These are phyloP conservation scores for Candida maesae DNA, from an alignment of 805 yeast species.

Conservation along the genomic window DNA sequence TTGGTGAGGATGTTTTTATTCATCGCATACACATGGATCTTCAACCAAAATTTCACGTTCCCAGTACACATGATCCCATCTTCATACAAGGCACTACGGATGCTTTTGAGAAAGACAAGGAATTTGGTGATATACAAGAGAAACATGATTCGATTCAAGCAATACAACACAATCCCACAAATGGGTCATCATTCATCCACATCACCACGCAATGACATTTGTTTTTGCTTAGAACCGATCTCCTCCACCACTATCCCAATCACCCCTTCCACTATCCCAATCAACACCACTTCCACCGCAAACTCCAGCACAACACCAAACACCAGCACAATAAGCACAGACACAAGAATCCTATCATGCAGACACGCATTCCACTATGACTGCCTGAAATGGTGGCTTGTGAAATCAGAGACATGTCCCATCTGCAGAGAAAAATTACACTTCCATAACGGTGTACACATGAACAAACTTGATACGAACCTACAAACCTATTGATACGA, in stretches of 20 bases:
- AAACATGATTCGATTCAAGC: constrained; percentile 9
- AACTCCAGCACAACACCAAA: too few species aligned
- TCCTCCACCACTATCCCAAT: too few species aligned
- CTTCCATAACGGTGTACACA: too few species aligned
- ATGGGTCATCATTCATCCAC: too few species aligned
- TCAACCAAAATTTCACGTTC: constrained; percentile 12
- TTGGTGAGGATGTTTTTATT: constrained; percentile 13
- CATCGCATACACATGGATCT: constrained; percentile 16
- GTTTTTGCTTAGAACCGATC: constrained; percentile 26
- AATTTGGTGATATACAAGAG: constrained; percentile 13
- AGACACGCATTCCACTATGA: constrained; percentile 22
- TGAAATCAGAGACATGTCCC: constrained; percentile 22
- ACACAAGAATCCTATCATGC: too few species aligned
- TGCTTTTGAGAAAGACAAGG: constrained; percentile 18
- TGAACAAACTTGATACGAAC: too few species aligned
- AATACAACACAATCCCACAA: constrained; percentile 3
- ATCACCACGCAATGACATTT: constrained; percentile 11
- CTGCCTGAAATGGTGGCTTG: constrained; percentile 25
- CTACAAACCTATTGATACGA: too few species aligned
- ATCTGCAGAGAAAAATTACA: constrained; percentile 18
- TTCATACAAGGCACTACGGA: constrained; percentile 21
- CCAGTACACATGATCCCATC: constrained; percentile 15
- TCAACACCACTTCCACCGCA: too few species aligned
- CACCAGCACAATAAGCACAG: too few species aligned
- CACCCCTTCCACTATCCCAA: too few species aligned